Base-by-base conservation (phyloP, 805 yeast genomes). In the Maudiozyma barnettii region DNA sequence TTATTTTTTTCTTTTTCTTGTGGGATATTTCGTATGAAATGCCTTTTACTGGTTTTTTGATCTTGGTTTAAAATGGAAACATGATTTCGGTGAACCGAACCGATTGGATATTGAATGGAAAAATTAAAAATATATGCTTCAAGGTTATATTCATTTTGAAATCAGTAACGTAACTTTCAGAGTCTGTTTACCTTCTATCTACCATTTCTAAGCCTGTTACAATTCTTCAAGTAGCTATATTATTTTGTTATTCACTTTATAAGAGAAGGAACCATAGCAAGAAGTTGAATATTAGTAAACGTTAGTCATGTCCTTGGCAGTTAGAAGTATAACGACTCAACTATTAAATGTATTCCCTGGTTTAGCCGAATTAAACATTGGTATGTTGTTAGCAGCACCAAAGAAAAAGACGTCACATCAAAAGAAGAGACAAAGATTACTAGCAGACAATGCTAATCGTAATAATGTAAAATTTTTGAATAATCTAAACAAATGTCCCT, bases 341-440 rank as follows among this genome's bases (percentile, higher is more conserved):
- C 13, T 45, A 16, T 13, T 45, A 22, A 16, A 39, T 10, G 39
- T 18, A 23, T 30, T 45, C 16, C 47, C 47, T 8, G 10, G 10
- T n/a, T 13, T 45, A 22, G 22, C 30, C 4, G 30, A 38, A 9
- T 21, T 39, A 14, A 41, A 38, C 22, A 14, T 39, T 14, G 95
- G 95, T n/a, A 76, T 85, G 29, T 70, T 87, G 46, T 72, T 73
- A 54, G 99, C 99, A 5, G 97, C 81, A 6, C 98, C 99, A 47
- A 93, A 93, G 73, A 89, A 90, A 78, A 90, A 89, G 66, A 80
- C 80, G 2, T 88, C 98, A 7, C 87, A 88, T 64, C 79, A 79
- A 69, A 85, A 87, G 66, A 84, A 86, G 60, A 81, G 97, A 66
- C 82, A 78, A 63, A 80, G 90, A 69, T 79, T 84, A 55, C 78